phyloP scores from a whole-genome alignment of 202 grass and related monocot genomes.

The Digitaria exilis region DNA sequence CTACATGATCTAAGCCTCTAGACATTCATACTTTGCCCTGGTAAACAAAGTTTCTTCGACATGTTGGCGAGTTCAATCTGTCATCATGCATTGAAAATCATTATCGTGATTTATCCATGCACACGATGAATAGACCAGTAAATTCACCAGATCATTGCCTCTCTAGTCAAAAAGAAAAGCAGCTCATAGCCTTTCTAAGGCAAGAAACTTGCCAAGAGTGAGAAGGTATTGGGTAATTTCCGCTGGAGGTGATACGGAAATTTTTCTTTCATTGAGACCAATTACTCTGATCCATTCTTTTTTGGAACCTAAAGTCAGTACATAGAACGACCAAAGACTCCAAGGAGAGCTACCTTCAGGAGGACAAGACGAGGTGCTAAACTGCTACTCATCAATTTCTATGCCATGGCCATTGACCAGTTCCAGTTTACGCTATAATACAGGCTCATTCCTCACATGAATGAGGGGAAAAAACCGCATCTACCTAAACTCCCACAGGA shows the following conservation, averaged over 20 bases:
- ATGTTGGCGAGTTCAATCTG: background rate
- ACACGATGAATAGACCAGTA: background rate
- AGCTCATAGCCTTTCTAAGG: background rate
- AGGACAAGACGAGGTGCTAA: conserved; percentile 7
- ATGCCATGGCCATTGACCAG: background rate
- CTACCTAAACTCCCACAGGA: background rate
- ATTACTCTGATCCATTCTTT: too few relatives aligned
- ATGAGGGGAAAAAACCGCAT: conserved; percentile 22
- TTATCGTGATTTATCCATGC: background rate
- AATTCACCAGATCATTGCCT: background rate
- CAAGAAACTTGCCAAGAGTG: background rate
- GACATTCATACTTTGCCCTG: background rate
- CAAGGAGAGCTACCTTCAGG: background rate
- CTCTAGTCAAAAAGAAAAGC: too few relatives aligned
- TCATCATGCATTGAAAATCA: background rate
- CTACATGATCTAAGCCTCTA: background rate
- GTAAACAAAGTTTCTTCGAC: background rate
- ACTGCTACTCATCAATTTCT: conserved; percentile 17
- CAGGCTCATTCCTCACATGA: conserved; percentile 25
- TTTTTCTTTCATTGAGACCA: background rate
- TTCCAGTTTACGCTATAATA: conserved; percentile 25
- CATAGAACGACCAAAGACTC: background rate
- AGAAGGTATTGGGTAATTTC: background rate
- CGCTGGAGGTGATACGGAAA: too few relatives aligned
- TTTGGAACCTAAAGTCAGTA: background rate